Conservation (phyloP, 345 rosid species). For the Clarkia xantiana region DNA sequence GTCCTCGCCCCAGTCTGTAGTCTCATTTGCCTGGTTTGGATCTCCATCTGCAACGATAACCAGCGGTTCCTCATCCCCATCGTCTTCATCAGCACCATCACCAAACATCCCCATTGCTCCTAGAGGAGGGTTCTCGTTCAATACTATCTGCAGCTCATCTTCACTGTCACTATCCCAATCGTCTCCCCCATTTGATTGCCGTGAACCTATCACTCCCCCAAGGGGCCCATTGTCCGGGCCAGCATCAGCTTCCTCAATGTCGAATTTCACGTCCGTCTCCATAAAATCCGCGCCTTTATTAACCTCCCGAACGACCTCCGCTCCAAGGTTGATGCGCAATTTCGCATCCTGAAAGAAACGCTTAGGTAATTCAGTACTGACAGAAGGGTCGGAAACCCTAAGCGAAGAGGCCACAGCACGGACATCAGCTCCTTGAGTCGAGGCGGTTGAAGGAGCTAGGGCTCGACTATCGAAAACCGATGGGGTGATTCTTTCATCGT, state of each 20-base stretch:
- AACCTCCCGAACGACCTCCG: background rate
- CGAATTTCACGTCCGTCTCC: constrained; percentile 45
- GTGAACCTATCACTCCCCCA: background rate
- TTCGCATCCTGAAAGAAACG: background rate
- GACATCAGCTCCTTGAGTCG: constrained; percentile 6
- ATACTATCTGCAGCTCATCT: constrained; percentile 84
- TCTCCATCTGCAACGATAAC: constrained; percentile 66
- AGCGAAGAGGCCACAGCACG: constrained; percentile 1
- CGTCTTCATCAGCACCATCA: constrained; percentile 49
- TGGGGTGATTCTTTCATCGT: constrained; percentile 5
- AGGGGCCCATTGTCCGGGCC: constrained; percentile 1
- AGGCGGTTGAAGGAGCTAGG: constrained; percentile 7
- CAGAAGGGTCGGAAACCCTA: constrained; percentile 27
- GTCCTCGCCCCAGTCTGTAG: constrained; percentile 67
- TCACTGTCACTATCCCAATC: constrained; percentile 97
- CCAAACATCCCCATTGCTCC: constrained; percentile 22
- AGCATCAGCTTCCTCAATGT: constrained; percentile 56
- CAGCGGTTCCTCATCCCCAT: constrained; percentile 28
- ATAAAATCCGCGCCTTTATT: constrained; percentile 10
- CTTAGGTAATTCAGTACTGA: constrained; percentile 1
- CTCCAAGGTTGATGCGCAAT: constrained; percentile 1
- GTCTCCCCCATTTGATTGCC: constrained; percentile 14
- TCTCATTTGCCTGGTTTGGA: constrained; percentile 40
- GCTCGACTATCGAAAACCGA: constrained; percentile 3
- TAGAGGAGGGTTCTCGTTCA: constrained; percentile 49